Evolutionary conservation across 2,329 filamentous ascomycete genomes (phyloP), one percentile per base, ranked within the genome.

Genomic region (Aspergillus bombycis): DNA sequence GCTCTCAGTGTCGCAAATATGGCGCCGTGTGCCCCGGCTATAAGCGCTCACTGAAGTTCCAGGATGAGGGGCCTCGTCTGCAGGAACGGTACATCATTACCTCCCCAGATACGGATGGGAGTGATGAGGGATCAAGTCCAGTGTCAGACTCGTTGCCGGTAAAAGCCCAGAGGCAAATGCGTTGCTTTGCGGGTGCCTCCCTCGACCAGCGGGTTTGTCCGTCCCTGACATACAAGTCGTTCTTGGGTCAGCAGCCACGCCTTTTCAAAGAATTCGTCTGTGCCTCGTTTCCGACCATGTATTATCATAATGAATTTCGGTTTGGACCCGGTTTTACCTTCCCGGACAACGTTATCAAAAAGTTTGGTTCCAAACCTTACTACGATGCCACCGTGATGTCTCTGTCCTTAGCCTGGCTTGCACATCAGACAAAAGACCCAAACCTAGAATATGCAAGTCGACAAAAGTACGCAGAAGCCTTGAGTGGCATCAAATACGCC

Each of bases 1-100:
- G 73, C 60, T 69, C 72, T 28, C 75, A 75, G 63, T 77, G 75
- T 60, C 62, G 65, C 57, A 73, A 71, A 65, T 73, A 75, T 59
- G 74, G 74, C 58, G 70, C 69, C 48, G 64, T 67, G n/a, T 77
- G 75, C 58, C 75, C 74, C 3, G 74, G 75, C 28, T 75, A 75
- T 52, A 61, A 58, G 3, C 65, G 66, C 43, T 60, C 69, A 32
- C 64, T 71, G 32, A 76, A 76, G 62, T 76, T 77, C 57, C 71
- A 75, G 63, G 74, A 77, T 62, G 74, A 77, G 67, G 72, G 73
- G 21, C 68, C 68, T 11, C 68, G 68, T 48, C 62, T 77, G 12
- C 67, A 70, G 53, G 69, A 70, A 58, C 68, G 69, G 56, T 77
- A 71, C 60, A 68, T 61, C 21, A 65, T 65, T n/a, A 66, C n/a